phyloP scores from a whole-genome alignment of 2,329 filamentous ascomycete genomes.

The Monosporascus sp. region DNA sequence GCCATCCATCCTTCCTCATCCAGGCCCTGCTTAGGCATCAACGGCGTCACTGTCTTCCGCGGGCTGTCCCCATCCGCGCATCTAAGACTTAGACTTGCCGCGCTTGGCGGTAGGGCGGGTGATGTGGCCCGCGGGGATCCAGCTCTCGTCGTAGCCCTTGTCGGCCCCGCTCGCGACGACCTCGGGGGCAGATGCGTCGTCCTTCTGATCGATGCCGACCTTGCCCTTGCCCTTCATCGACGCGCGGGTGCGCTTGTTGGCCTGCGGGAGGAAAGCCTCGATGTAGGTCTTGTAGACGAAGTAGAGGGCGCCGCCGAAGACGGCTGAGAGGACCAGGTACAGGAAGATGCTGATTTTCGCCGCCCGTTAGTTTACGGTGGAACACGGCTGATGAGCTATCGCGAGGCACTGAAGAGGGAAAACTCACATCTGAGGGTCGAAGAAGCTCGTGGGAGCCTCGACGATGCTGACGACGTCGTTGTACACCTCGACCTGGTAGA shows the following conservation, averaged over 20 bases:
- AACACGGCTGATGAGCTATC: constrained; percentile 41
- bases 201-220: constrained; percentile 53
- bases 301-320: constrained; percentile 77
- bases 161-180: constrained; percentile 61
- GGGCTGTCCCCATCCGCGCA: no score
- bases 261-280: constrained; percentile 89
- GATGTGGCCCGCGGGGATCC: constrained; percentile 87
- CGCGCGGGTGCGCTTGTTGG: constrained; percentile 56
- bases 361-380: no score
- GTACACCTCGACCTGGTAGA: constrained; percentile 75
- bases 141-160: constrained; percentile 82
- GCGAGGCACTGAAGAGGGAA: constrained; percentile 28
- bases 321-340: constrained; percentile 79
- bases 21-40: no score
- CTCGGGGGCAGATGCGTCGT: constrained; percentile 63
- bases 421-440: constrained; percentile 90
- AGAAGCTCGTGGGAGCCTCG: constrained; percentile 83
- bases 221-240: constrained; percentile 50
- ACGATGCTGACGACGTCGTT: constrained; percentile 81
- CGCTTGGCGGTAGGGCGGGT: constrained; percentile 72
- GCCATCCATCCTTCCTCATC: no score
- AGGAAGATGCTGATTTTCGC: constrained; percentile 74
- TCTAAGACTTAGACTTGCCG: constrained; percentile 39
- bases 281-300: constrained; percentile 99
- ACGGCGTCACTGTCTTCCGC: no score